These are phyloP conservation scores for Cystobasidium onofrii DNA, from an alignment of 768 basidiomycete genomes.

Conservation along the genomic window DNA sequence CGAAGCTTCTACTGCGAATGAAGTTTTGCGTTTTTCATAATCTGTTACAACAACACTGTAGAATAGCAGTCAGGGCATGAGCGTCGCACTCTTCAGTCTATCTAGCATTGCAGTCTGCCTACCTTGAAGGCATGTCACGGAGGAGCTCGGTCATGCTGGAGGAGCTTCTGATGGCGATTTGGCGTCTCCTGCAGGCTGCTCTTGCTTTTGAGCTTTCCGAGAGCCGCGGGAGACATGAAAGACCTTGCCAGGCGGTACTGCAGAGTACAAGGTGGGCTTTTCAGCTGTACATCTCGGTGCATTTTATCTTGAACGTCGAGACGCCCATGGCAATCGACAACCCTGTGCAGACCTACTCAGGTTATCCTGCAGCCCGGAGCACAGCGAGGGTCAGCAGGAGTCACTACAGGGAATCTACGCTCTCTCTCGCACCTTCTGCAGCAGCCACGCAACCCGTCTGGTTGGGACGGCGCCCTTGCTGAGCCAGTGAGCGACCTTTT, in stretches of 20 bases:
- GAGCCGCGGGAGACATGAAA: not conserved
- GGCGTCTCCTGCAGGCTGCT: not conserved
- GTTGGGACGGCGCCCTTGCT: slow-evolving; percentile 22
- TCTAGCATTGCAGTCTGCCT: too few relatives aligned
- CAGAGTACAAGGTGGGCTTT: too few relatives aligned
- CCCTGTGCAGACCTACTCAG: slow-evolving; percentile 19
- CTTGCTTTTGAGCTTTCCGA: not conserved
- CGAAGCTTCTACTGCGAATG: too few relatives aligned
- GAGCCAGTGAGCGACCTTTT: slow-evolving; percentile 21
- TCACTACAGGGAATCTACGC: not conserved
- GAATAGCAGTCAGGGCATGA: not conserved
- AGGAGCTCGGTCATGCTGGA: not conserved
- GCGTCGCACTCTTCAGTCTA: not conserved
- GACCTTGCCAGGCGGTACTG: not conserved
- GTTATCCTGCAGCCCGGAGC: not conserved
- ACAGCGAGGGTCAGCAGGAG: not conserved
- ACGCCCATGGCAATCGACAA: slow-evolving; percentile 1
- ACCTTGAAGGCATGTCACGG: not conserved
- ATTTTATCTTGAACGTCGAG: too few relatives aligned
- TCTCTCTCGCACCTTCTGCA: slow-evolving; percentile 18
- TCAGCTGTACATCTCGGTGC: too few relatives aligned
- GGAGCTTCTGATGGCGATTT: not conserved
- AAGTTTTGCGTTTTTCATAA: not conserved
- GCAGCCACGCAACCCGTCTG: slow-evolving; percentile 9
- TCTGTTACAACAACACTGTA: not conserved